phyloP scores from a whole-genome alignment of 768 basidiomycete genomes.

The Mrakia blollopis region DNA sequence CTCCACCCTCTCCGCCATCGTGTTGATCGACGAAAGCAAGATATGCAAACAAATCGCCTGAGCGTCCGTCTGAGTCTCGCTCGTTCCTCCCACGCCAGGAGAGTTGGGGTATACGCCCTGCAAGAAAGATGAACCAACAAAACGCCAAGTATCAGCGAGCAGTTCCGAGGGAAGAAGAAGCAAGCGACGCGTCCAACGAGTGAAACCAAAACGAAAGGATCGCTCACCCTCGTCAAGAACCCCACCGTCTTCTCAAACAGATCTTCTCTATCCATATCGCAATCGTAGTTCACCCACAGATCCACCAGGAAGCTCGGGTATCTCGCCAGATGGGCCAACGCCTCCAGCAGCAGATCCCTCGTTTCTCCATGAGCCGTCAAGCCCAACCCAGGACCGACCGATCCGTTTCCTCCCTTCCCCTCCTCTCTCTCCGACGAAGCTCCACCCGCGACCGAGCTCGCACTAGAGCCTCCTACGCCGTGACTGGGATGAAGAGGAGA shows the following conservation, averaged over 20 bases:
- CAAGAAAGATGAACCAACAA: slow-evolving; percentile 8
- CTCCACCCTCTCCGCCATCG: slow-evolving; percentile 69
- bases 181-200: neutral
- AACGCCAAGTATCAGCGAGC: neutral
- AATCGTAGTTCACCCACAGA: slow-evolving; percentile 93
- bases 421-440: slow-evolving; percentile 44
- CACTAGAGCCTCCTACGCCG: slow-evolving; percentile 34
- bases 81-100: slow-evolving; percentile 45
- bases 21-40: slow-evolving; percentile 75
- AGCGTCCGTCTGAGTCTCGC: slow-evolving; percentile 64
- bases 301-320: slow-evolving; percentile 86
- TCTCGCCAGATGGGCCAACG: slow-evolving; percentile 70
- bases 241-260: slow-evolving; percentile 82
- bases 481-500: slow-evolving; percentile 36
- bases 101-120: slow-evolving; percentile 77
- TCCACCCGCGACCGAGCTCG: slow-evolving; percentile 38
- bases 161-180: neutral
- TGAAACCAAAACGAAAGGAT: neutral
- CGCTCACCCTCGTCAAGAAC: slow-evolving; percentile 69
- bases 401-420: slow-evolving; percentile 35
- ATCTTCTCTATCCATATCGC: slow-evolving; percentile 93
- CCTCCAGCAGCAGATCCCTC: slow-evolving; percentile 83
- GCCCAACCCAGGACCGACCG: slow-evolving; percentile 34
- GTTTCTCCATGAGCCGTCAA: slow-evolving; percentile 80
- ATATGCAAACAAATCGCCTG: slow-evolving; percentile 86